Conservation (phyloP, 2,329 filamentous ascomycete species). For the Bertia moriformis region DNA sequence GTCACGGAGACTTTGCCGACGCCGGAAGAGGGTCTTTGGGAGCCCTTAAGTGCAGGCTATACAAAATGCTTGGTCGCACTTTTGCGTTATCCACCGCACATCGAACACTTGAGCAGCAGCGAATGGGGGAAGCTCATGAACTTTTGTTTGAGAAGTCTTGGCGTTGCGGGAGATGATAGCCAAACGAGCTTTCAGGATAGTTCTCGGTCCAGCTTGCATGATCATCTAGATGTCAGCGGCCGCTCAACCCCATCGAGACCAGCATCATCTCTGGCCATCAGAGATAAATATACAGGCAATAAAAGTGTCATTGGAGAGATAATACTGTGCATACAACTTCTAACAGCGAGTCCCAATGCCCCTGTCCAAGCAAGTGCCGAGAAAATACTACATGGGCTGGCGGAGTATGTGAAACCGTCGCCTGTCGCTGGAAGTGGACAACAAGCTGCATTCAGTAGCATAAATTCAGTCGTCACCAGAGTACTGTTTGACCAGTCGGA, state of each 20-base stretch:
- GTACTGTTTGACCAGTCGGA: not conserved
- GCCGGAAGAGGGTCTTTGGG: conserved; percentile 1
- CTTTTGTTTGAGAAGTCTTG: not conserved
- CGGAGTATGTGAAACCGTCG: not conserved
- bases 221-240: not conserved
- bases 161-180: not conserved
- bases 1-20: not conserved
- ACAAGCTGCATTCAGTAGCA: conserved; percentile 1
- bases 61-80: not conserved
- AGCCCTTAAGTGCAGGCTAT: not conserved
- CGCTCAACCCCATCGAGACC: not conserved
- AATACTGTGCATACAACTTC: not conserved
- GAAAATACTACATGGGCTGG: not conserved
- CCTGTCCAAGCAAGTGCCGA: not conserved
- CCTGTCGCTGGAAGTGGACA: not conserved
- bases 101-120: not conserved
- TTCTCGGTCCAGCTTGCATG: not conserved
- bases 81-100: not conserved
- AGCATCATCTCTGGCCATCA: not conserved
- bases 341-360: not conserved
- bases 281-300: not conserved
- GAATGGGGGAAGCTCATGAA: not conserved
- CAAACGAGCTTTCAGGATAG: not conserved
- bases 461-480: not conserved
- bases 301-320: not conserved